Evolutionary conservation across 352 stramenopile genomes (phyloP).

Genomic region (Phytophthora sojae): DNA sequence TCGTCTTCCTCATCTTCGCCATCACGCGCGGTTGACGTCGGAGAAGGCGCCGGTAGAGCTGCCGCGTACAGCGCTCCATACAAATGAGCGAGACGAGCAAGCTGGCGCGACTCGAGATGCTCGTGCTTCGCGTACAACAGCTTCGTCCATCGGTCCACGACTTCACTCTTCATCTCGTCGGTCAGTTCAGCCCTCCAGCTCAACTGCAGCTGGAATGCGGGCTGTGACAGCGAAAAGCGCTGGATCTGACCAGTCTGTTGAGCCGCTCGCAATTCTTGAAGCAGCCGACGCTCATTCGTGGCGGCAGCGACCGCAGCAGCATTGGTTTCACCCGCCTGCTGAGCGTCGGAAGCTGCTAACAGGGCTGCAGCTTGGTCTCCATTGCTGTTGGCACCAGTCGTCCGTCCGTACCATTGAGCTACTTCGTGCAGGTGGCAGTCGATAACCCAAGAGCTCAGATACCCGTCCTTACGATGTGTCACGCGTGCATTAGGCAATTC

Average conservation of each 20-base stretch:
- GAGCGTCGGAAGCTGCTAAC: conserved; percentile 15
- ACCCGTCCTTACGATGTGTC: conserved; percentile 61
- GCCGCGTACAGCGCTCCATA: conserved; percentile 59
- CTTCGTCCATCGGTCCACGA: conserved; percentile 47
- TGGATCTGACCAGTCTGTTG: conserved; percentile 66
- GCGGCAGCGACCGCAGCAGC: conserved; percentile 36
- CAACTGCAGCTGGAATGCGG: conserved; percentile 64
- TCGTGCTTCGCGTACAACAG: conserved; percentile 70
- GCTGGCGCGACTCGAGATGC: conserved; percentile 62
- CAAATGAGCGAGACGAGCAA: conserved; percentile 62
- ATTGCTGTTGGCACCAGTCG: conserved; percentile 7
- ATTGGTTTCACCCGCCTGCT: conserved; percentile 28
- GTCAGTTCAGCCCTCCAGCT: conserved; percentile 27
- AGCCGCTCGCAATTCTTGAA: conserved; percentile 60
- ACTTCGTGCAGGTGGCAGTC: conserved; percentile 69
- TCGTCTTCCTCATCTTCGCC: conserved; percentile 28
- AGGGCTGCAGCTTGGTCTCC: background rate
- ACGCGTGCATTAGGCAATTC: conserved; percentile 32
- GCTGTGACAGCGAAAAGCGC: conserved; percentile 58
- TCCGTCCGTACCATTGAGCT: conserved; percentile 45
- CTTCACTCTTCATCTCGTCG: conserved; percentile 9
- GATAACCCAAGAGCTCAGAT: conserved; percentile 60
- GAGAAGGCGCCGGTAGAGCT: conserved; percentile 35
- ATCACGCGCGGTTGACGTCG: conserved; percentile 2
- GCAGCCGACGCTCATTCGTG: conserved; percentile 47